A percentile compares a stretch with the other conserved stretches of the same genome.
Evolutionary conservation across 106 monocot species (phyloP).

Genomic region (Platanthera guangdongensis): DNA sequence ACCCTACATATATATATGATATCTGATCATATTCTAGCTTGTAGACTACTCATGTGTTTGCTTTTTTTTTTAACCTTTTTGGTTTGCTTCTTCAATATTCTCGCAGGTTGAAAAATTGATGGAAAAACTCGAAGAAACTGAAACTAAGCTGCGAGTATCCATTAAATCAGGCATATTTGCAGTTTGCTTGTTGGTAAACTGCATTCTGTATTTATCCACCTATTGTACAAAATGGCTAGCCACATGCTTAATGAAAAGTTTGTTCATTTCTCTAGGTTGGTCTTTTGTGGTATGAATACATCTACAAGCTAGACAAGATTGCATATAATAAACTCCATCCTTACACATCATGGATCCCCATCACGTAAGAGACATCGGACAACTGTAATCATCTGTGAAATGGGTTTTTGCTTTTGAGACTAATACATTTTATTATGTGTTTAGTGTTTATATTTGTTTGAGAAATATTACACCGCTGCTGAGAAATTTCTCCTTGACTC

Average conservation of each 20-base stretch:
- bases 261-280: constrained; percentile 44
- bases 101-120: constrained; percentile 90
- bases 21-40: background rate
- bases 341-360: constrained; percentile 99
- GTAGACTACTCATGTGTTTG: background rate
- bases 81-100: background rate
- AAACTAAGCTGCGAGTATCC: constrained; percentile 48
- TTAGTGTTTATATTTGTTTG: constrained; percentile 91
- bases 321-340: constrained; percentile 94
- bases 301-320: constrained; percentile 88
- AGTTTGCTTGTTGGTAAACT: constrained; percentile 56
- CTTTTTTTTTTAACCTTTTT: background rate
- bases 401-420: background rate
- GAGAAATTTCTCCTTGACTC: constrained; percentile 69
- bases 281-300: constrained; percentile 83
- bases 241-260: background rate
- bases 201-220: background rate
- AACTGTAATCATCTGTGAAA: background rate
- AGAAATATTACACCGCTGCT: constrained; percentile 73
- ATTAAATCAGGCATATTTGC: constrained; percentile 52
- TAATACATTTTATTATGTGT: constrained; percentile 5
- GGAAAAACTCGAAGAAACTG: constrained; percentile 86
- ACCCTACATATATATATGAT: background rate
- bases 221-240: background rate
- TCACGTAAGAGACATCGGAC: constrained; percentile 52